These are phyloP conservation scores for Vanrija sp. DNA, from an alignment of 1,284 basidiomycete species.

Conservation along the genomic window DNA sequence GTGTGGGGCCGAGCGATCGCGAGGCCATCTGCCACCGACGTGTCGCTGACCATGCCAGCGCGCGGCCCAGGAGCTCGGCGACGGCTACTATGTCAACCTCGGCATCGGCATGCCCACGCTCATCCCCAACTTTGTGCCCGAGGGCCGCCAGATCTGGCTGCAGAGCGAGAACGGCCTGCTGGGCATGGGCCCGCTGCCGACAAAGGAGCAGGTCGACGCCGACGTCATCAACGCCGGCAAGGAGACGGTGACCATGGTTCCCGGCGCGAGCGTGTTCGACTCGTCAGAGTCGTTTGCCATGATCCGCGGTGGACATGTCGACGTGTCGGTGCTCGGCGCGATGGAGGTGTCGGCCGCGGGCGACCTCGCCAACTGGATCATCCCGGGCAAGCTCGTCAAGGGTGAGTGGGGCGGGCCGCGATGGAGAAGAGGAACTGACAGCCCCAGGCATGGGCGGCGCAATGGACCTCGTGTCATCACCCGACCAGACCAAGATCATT, in stretches of 20 bases:
- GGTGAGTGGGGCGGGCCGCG: constrained; percentile 48
- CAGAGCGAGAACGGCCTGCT: constrained; percentile 91
- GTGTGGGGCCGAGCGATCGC: background rate
- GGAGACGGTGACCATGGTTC: constrained; percentile 81
- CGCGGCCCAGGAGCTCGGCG: constrained; percentile 79
- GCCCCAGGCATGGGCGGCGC: constrained; percentile 78
- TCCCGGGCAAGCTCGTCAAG: constrained; percentile 82
- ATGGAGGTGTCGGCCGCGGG: constrained; percentile 87
- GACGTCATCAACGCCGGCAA: constrained; percentile 91
- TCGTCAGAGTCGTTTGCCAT: constrained; percentile 88
- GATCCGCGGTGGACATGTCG: constrained; percentile 90
- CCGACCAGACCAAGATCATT: constrained; percentile 77
- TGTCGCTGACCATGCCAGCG: constrained; percentile 7
- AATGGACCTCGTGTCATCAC: constrained; percentile 89
- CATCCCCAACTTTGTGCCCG: constrained; percentile 70
- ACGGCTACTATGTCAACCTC: constrained; percentile 74
- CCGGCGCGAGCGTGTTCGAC: constrained; percentile 85
- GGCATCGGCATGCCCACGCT: constrained; percentile 83
- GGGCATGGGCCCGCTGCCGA: constrained; percentile 88
- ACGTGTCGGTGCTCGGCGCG: constrained; percentile 74
- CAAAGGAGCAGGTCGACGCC: constrained; percentile 71
- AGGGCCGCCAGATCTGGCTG: constrained; percentile 73
- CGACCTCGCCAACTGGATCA: constrained; percentile 95
- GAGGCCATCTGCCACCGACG: background rate
- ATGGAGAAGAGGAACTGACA: background rate